Base-by-base conservation (phyloP, 2,329 filamentous ascomycete genomes). In the Coniochaeta sp. region DNA sequence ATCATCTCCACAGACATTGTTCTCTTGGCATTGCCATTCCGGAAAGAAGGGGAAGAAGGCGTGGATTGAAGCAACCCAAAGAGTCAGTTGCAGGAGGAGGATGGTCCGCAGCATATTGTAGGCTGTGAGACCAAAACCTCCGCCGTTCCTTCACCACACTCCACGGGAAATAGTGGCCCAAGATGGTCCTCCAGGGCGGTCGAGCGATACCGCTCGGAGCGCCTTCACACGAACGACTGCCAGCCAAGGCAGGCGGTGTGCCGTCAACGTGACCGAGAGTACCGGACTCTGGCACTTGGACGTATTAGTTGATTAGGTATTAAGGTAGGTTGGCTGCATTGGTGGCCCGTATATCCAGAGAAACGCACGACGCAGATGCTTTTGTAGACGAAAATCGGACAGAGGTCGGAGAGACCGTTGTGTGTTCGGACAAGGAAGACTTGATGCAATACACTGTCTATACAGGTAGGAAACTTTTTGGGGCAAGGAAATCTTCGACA, bases 11-110 rank as follows among this genome's bases (percentile, higher is more conserved):
- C 71, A 68, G 60, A 68, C 60, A 44, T 62, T 58, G 57, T 68
- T 66, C 36, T 71, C 68, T 58, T 70, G 58, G 56, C 69, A 71
- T 52, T 66, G 62, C 19, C 65, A 66, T 26, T 58, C 60, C 59
- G 79, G 78, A 24, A 67, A 69, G 67, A 75, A 82, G 5, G 77
- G 77, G 57, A 71, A 79, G 67, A 84, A 81, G 58, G 81, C 81
- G 58, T 76, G 69, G 59, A 74, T 73, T 57, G 74, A 70, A 43
- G 76, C 72, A 59, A 75, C 72, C 72, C 77, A 82, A 68, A 83
- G 67, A 65, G 78, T 75, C 68, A 84, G 68, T 67, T 78, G 77
- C 62, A 79, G 66, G 50, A 82, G 65, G 62, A 76, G 58, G 50
- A 69, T 63, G 59, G 68, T 64, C 57, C 73, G 67, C 64, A 73